Percentiles rank a stretch among this genome's conserved stretches.
Conservation (phyloP, 306 rosid species). For the Potentilla sterilis region DNA sequence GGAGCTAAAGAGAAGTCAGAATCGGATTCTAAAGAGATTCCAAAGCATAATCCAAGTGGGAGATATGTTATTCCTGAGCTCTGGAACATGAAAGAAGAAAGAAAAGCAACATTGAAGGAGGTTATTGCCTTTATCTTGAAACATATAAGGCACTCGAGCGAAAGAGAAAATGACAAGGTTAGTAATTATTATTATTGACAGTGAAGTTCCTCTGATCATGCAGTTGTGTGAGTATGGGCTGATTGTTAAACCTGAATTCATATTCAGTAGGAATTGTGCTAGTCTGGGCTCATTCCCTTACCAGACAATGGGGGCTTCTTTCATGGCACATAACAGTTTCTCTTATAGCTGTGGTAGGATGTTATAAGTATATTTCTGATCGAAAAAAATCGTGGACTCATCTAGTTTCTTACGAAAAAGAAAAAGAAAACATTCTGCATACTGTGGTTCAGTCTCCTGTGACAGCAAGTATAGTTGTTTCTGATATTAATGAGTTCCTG, state of each 20-base stretch:
- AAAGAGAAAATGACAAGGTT: conserved; percentile 57
- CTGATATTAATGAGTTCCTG: not conserved
- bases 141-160: conserved; percentile 60
- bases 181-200: not conserved
- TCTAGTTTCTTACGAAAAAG: not conserved
- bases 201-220: not conserved
- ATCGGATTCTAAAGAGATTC: conserved; percentile 69
- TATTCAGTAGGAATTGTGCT: not conserved
- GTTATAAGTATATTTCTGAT: not conserved
- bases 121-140: conserved; percentile 50
- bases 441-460: not conserved
- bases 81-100: conserved; percentile 74
- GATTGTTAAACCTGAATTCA: not conserved
- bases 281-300: not conserved
- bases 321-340: not conserved
- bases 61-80: conserved; percentile 60
- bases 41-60: conserved; percentile 76
- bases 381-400: not conserved
- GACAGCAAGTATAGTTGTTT: too few relatives aligned
- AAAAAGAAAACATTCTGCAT: not conserved
- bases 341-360: not conserved
- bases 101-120: conserved; percentile 93
- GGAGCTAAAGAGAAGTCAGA: conserved; percentile 50
- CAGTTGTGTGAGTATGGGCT: not conserved
- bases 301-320: not conserved